Evolutionary conservation across 163 green algal genomes (phyloP).

Genomic region (Chlamydomonas reinhardtii): DNA sequence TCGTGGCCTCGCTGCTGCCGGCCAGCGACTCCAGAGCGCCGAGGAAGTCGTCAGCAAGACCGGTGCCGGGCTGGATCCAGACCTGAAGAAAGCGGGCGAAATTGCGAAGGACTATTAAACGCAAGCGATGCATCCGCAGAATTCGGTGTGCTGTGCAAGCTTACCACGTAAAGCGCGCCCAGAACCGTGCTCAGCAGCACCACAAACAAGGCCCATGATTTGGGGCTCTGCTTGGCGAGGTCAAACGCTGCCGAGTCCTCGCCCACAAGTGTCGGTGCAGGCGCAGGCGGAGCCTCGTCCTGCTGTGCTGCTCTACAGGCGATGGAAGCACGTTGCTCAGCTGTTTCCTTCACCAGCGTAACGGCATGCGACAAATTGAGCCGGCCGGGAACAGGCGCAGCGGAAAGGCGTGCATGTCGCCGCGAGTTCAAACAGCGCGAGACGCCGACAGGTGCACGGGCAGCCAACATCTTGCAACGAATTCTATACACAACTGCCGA

Average conservation of each 20-base stretch:
- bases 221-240: conserved; percentile 76
- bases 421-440: no score
- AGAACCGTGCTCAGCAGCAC: conserved; percentile 86
- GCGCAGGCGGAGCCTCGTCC: background rate
- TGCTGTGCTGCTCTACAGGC: conserved; percentile 1
- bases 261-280: conserved; percentile 66
- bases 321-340: background rate
- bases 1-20: conserved; percentile 78
- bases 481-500: no score
- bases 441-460: background rate
- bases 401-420: no score
- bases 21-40: conserved; percentile 62
- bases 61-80: conserved; percentile 90
- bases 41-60: conserved; percentile 87
- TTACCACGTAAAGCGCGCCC: conserved; percentile 84
- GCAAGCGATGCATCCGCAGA: background rate
- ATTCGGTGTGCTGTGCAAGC: conserved; percentile 4
- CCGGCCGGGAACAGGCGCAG: no score
- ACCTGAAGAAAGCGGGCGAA: conserved; percentile 59
- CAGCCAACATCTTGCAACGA: background rate
- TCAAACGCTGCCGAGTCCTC: conserved; percentile 94
- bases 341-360: no score
- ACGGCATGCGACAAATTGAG: background rate
- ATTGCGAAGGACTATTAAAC: background rate
- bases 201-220: conserved; percentile 88